Conservation (phyloP, 2,329 filamentous ascomycete genomes). For the Drechslerella dactyloides region DNA sequence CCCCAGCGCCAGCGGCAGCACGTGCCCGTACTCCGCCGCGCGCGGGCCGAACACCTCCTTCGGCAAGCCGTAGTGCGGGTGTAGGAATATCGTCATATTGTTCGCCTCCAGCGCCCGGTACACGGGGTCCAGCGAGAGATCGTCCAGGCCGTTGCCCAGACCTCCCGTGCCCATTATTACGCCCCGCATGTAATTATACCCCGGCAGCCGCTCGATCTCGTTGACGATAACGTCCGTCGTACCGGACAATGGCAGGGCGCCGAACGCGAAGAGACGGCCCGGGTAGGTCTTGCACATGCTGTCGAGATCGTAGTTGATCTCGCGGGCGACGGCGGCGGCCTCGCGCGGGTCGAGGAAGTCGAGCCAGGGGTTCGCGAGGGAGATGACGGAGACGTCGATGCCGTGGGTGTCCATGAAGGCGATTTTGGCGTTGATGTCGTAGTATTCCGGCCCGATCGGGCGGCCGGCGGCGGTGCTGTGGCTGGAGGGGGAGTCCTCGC, state of each 20-base stretch:
- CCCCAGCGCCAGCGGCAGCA: slow-evolving; percentile 81
- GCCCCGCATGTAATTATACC: slow-evolving; percentile 74
- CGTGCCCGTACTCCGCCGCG: slow-evolving; percentile 78
- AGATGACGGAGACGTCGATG: slow-evolving; percentile 84
- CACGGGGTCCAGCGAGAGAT: slow-evolving; percentile 73
- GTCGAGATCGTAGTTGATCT: slow-evolving; percentile 80
- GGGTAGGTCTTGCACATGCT: slow-evolving; percentile 70
- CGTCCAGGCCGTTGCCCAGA: slow-evolving; percentile 79
- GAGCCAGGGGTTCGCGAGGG: slow-evolving; percentile 90
- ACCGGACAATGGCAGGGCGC: slow-evolving; percentile 77
- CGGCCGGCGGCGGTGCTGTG: slow-evolving; percentile 68
- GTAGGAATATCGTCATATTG: slow-evolving; percentile 75
- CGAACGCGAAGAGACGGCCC: slow-evolving; percentile 80
- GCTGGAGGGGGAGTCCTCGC: slow-evolving; percentile 64
- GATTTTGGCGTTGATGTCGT: slow-evolving; percentile 78
- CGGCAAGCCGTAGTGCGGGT: slow-evolving; percentile 90
- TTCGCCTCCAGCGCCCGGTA: slow-evolving; percentile 72
- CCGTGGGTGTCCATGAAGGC: slow-evolving; percentile 84
- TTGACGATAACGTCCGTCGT: slow-evolving; percentile 67
- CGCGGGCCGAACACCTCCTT: slow-evolving; percentile 78
- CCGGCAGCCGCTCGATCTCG: slow-evolving; percentile 69
- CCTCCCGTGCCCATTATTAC: slow-evolving; percentile 87
- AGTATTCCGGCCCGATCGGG: slow-evolving; percentile 83
- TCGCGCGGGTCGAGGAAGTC: slow-evolving; percentile 74
- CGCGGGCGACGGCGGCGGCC: slow-evolving; percentile 68